Percentiles rank a stretch among this genome's conserved stretches.
These are phyloP conservation scores for Amauroascus verrucosus DNA, from an alignment of 2,329 filamentous ascomycete genomes.

Conservation along the genomic window DNA sequence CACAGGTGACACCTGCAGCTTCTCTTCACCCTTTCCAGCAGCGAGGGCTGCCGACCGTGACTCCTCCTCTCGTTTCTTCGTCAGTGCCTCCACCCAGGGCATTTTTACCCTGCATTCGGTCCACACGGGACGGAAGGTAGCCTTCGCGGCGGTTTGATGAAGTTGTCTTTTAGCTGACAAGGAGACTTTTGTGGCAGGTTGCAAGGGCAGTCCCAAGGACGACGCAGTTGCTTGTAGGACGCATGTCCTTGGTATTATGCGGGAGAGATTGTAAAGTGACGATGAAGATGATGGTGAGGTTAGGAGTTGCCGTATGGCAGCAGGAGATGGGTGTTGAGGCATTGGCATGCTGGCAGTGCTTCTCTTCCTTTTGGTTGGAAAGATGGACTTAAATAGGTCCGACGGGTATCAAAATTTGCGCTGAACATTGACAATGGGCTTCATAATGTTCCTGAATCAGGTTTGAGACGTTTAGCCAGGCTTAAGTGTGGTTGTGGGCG, in stretches of 20 bases:
- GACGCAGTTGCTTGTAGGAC: neutral
- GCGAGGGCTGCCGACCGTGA: conserved; percentile 1
- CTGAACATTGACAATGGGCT: too few species aligned
- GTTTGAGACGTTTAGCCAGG: neutral
- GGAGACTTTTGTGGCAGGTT: neutral
- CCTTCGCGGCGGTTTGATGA: conserved; percentile 22
- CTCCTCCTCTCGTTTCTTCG: conserved; percentile 40
- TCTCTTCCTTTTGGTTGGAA: neutral
- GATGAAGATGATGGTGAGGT: neutral
- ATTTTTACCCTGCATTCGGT: conserved; percentile 52
- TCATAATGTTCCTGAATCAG: too few species aligned
- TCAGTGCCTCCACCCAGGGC: conserved; percentile 59
- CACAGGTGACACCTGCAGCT: conserved; percentile 35
- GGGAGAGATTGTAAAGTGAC: neutral
- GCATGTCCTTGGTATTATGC: neutral
- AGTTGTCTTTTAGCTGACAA: conserved; percentile 18
- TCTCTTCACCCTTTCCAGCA: conserved; percentile 17
- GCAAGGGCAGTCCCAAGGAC: neutral
- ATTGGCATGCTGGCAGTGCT: neutral
- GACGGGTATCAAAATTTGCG: neutral
- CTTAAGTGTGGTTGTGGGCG: neutral
- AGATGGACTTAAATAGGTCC: neutral
- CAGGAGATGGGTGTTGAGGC: neutral
- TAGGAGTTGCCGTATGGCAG: neutral
- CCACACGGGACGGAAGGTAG: conserved; percentile 21